Percentiles rank a stretch among this genome's conserved stretches.
Conservation (phyloP, 441 rosid species). For the California macrophylla region DNA sequence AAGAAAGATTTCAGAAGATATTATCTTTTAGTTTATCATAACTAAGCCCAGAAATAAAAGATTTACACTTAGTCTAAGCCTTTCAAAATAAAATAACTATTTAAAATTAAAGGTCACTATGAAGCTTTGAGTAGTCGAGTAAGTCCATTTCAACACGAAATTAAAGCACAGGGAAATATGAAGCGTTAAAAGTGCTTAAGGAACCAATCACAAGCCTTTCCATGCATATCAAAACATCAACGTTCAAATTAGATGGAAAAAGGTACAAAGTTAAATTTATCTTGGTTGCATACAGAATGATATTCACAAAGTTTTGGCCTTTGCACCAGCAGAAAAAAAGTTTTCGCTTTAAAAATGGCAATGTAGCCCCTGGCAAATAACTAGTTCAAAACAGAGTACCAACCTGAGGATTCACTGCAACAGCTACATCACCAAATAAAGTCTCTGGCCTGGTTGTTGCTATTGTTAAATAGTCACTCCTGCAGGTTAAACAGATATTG, state of each 20-base stretch:
- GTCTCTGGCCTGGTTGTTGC: slow-evolving; percentile 99
- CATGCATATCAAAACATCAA: neutral
- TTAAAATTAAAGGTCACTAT: neutral
- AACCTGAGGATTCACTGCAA: slow-evolving; percentile 92
- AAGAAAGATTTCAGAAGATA: neutral
- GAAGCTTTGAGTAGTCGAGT: neutral
- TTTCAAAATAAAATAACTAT: neutral
- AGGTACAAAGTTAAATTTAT: neutral
- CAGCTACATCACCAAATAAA: slow-evolving; percentile 88
- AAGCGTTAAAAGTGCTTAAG: neutral
- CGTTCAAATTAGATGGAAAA: neutral
- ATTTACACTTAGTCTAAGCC: neutral
- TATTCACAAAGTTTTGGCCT: slow-evolving; percentile 1
- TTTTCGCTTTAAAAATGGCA: neutral
- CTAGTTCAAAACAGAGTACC: slow-evolving; percentile 9
- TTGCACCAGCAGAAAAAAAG: neutral
- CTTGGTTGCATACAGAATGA: slow-evolving; percentile 2
- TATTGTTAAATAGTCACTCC: slow-evolving; percentile 76
- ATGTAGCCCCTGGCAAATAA: slow-evolving; percentile 1
- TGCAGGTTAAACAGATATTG: slow-evolving; percentile 27
- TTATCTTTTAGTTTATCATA: neutral
- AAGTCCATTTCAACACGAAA: neutral
- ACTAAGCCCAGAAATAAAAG: slow-evolving; percentile 3
- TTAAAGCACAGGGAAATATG: neutral
- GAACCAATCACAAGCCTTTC: slow-evolving; percentile 2